Base-by-base conservation (phyloP, 2,329 filamentous ascomycete genomes). In the Verticillium albo-atrum region DNA sequence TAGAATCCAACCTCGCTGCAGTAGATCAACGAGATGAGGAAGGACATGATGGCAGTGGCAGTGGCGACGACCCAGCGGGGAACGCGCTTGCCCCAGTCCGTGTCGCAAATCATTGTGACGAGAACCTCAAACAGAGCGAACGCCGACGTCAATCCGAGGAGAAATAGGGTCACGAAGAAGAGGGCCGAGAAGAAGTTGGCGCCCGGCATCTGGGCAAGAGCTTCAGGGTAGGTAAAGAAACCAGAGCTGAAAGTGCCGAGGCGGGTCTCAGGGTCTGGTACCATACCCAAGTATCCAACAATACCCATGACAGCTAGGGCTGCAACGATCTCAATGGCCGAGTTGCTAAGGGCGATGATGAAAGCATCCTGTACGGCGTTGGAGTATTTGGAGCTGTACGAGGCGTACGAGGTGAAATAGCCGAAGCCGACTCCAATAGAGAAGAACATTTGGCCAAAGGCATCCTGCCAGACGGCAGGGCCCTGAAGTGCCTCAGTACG, bases 351-450 rank as follows among this genome's bases (percentile, higher is more conserved):
- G n/a, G 78, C 80, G 17, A 85, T 82, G 7, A 84, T 75, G 9
- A 84, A 67, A 0, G 82, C 77, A 58, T 85, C 82, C 71, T 82
- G 80, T 0, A 84, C 82, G 0, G 75, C 79, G 52, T 84, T 83
- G 35, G 81, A 79, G 60, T 79, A 77, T 57, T 74, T 73, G 75
- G 79, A 64, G 73, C 84, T 84, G 68, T 83, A 85, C 0, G 79
- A 82, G 1, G 82, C 82, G 60, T 84, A 84, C 0, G 77, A 79
- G 0, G 81, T 84, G 55, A 82, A 84, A 65, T 82, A 82, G 0
- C 80, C 81, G 4, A 84, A 85, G 1, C 81, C 82, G 28, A 85
- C 80, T 3, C 82, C 82, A 0, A 81, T 85, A 0, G 80, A 83
- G 70, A 85, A 85, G 69, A 86, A 85, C 53, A 85, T 82, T 37